phyloP scores from a whole-genome alignment of 345 rosid species.

The Gynandropsis gynandra region DNA sequence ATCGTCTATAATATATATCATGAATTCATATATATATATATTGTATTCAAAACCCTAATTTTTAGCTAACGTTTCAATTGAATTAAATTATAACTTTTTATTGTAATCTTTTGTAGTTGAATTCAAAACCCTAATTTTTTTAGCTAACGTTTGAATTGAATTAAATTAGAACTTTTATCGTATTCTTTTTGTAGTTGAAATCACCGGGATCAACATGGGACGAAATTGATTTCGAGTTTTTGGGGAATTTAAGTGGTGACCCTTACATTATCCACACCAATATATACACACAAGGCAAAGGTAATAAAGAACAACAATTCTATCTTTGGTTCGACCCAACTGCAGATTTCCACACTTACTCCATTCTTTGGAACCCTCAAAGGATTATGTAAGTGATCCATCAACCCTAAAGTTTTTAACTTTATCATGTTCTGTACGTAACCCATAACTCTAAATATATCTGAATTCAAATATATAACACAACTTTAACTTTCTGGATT shows the following conservation, averaged over 20 bases:
- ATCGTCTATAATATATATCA: too few species aligned
- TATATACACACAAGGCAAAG: constrained; percentile 57
- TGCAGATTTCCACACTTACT: constrained; percentile 58
- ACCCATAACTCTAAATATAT: neutral
- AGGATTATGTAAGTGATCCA: constrained; percentile 37
- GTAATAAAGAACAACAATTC: constrained; percentile 65
- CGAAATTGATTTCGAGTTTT: constrained; percentile 68
- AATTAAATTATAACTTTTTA: too few species aligned
- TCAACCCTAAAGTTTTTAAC: neutral
- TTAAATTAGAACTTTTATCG: too few species aligned
- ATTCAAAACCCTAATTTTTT: too few species aligned
- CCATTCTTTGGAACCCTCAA: constrained; percentile 55
- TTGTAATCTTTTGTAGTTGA: too few species aligned
- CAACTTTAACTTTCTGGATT: neutral
- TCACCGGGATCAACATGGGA: constrained; percentile 54
- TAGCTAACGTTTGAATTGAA: too few species aligned
- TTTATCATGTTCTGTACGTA: neutral
- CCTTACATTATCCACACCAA: constrained; percentile 69
- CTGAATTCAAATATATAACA: too few species aligned
- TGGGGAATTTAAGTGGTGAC: constrained; percentile 61
- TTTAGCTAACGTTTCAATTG: too few species aligned
- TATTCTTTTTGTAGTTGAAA: too few species aligned
- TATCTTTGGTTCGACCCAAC: constrained; percentile 69
- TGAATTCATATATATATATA: neutral
- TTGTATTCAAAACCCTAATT: neutral